Evolutionary conservation across 345 rosid genomes (phyloP).

Genomic region (Citrus australasica): DNA sequence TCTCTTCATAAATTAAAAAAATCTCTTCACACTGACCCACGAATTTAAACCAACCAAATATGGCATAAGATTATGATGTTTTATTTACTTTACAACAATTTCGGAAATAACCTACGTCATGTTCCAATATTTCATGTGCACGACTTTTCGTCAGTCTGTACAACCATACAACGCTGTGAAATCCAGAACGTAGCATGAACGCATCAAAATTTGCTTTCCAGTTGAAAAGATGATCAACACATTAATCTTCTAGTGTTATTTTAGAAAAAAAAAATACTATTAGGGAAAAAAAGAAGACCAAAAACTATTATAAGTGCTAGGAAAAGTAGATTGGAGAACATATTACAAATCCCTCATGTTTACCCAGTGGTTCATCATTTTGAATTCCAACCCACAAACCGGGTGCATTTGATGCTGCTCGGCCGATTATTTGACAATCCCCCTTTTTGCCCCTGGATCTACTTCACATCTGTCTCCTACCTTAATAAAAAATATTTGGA

Average conservation of each 20-base stretch:
- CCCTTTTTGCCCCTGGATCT: constrained; percentile 92
- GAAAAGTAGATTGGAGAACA: neutral
- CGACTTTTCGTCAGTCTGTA: neutral
- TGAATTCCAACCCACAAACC: constrained; percentile 94
- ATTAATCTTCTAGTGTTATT: neutral
- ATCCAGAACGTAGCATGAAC: neutral
- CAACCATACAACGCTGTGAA: neutral
- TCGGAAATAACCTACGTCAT: too few relatives aligned
- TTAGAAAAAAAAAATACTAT: neutral
- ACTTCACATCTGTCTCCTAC: constrained; percentile 91
- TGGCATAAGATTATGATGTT: too few relatives aligned
- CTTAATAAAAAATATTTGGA: constrained; percentile 25
- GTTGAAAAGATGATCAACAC: neutral
- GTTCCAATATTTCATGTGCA: neutral
- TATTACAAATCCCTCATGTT: constrained; percentile 60
- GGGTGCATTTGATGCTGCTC: constrained; percentile 68
- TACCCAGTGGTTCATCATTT: constrained; percentile 91
- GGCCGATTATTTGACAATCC: constrained; percentile 77
- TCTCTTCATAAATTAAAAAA: too few relatives aligned
- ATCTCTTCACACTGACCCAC: too few relatives aligned
- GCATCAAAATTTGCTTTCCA: neutral
- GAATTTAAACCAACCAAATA: too few relatives aligned
- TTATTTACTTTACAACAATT: too few relatives aligned
- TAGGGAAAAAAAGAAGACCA: neutral
- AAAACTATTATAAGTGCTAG: neutral